Percentiles rank a stretch among this genome's conserved stretches.
Conservation (phyloP, 768 basidiomycete species). For the Hysterangium stoloniferum region DNA sequence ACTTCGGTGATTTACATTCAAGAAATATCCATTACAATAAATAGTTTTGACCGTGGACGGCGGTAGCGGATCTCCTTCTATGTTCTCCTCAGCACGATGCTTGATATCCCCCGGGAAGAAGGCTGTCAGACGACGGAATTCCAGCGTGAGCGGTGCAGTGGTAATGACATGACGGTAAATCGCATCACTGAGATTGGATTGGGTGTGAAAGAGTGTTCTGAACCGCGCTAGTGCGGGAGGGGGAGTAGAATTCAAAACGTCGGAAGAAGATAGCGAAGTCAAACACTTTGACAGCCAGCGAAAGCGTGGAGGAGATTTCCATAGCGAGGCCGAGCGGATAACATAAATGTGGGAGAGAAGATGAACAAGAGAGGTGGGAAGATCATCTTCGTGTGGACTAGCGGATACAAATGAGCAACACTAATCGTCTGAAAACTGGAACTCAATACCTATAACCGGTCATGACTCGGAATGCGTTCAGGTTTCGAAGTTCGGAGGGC, state of each 20-base stretch:
- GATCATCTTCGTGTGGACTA: neutral
- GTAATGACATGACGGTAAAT: slow-evolving; percentile 73
- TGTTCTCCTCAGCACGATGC: slow-evolving; percentile 45
- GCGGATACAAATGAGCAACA: neutral
- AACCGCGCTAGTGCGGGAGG: slow-evolving; percentile 27
- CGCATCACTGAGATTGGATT: slow-evolving; percentile 37
- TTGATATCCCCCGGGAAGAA: slow-evolving; percentile 61
- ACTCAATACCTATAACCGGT: slow-evolving; percentile 48
- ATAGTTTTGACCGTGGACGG: slow-evolving; percentile 49
- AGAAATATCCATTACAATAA: slow-evolving; percentile 76
- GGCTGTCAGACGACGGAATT: slow-evolving; percentile 49
- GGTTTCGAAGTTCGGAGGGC: slow-evolving; percentile 46
- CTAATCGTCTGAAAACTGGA: neutral
- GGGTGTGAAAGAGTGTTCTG: slow-evolving; percentile 33
- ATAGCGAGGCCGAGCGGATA: slow-evolving; percentile 64
- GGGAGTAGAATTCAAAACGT: slow-evolving; percentile 22
- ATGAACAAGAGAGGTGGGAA: slow-evolving; percentile 43
- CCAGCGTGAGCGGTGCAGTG: slow-evolving; percentile 44
- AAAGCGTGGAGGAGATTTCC: slow-evolving; percentile 64
- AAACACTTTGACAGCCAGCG: slow-evolving; percentile 62
- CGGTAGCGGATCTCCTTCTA: slow-evolving; percentile 64
- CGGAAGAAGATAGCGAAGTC: slow-evolving; percentile 33
- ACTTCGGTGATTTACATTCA: slow-evolving; percentile 42
- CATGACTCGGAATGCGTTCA: slow-evolving; percentile 60
- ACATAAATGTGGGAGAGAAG: slow-evolving; percentile 86